Evolutionary conservation across 1,139 yeast genomes (phyloP).

Genomic region (Hemisphaericaspora xylanilytica): DNA sequence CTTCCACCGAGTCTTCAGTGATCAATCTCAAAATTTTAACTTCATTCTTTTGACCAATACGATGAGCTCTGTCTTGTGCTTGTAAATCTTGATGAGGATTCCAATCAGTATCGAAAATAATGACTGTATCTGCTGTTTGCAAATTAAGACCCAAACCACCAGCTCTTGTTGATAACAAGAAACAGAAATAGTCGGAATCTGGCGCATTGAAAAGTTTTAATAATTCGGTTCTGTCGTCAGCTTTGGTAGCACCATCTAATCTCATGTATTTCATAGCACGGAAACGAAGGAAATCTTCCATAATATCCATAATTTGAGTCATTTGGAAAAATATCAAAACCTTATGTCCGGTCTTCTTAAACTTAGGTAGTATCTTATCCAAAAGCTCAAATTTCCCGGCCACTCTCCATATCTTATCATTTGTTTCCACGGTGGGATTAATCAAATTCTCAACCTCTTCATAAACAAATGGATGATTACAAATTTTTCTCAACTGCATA

Average conservation of each 20-base stretch:
- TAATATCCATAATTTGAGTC: constrained; percentile 87
- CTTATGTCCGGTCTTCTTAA: constrained; percentile 72
- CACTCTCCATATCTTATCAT: constrained; percentile 70
- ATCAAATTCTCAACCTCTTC: constrained; percentile 89
- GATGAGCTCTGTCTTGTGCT: constrained; percentile 88
- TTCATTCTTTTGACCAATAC: constrained; percentile 87
- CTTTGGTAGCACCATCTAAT: constrained; percentile 79
- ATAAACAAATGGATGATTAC: constrained; percentile 96
- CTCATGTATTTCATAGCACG: constrained; percentile 68
- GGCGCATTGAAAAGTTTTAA: constrained; percentile 72
- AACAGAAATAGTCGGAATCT: constrained; percentile 70
- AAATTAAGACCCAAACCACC: constrained; percentile 86
- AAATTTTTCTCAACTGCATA: constrained; percentile 94
- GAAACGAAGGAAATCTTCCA: constrained; percentile 76
- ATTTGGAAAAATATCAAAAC: constrained; percentile 84
- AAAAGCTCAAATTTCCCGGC: constrained; percentile 78
- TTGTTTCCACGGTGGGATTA: constrained; percentile 70
- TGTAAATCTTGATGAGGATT: constrained; percentile 91
- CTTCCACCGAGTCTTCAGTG: constrained; percentile 81
- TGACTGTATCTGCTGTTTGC: constrained; percentile 86
- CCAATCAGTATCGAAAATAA: constrained; percentile 88
- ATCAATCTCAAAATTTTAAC: constrained; percentile 77
- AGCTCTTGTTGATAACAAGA: constrained; percentile 79
- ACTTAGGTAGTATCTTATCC: constrained; percentile 71
- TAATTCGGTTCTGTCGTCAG: constrained; percentile 74